Percentiles rank a stretch among this genome's conserved stretches.
These are phyloP conservation scores for Ophiocordyceps sinensis DNA, from an alignment of 2,329 filamentous ascomycete genomes.

Conservation along the genomic window DNA sequence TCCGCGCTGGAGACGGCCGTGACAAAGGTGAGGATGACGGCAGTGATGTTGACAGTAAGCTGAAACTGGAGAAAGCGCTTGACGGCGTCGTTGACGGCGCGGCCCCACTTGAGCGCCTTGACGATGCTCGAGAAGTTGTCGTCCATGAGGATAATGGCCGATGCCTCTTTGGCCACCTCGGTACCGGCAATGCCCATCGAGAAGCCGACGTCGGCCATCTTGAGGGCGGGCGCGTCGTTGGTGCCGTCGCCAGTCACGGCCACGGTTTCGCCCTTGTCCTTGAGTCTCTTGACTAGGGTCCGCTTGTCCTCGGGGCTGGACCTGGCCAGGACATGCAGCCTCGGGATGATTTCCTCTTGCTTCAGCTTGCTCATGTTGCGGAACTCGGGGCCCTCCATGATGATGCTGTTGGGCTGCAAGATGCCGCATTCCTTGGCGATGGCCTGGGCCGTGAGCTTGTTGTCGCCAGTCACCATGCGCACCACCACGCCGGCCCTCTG, in stretches of 20 bases:
- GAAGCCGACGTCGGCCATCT: slow-evolving; percentile 70
- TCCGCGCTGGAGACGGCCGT: slow-evolving; percentile 60
- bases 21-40: slow-evolving; percentile 75
- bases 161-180: slow-evolving; percentile 74
- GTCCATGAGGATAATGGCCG: slow-evolving; percentile 75
- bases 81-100: slow-evolving; percentile 62
- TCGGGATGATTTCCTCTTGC: slow-evolving; percentile 53
- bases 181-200: slow-evolving; percentile 77
- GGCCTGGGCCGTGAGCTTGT: slow-evolving; percentile 62
- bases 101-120: slow-evolving; percentile 69
- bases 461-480: slow-evolving; percentile 78
- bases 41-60: slow-evolving; percentile 82
- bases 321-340: slow-evolving; percentile 55
- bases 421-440: slow-evolving; percentile 72
- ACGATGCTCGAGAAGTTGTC: slow-evolving; percentile 82
- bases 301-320: slow-evolving; percentile 69
- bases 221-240: slow-evolving; percentile 70
- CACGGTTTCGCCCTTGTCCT: slow-evolving; percentile 61
- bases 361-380: slow-evolving; percentile 53
- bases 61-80: slow-evolving; percentile 68
- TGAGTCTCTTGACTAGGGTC: slow-evolving; percentile 55
- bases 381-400: slow-evolving; percentile 69
- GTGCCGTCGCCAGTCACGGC: slow-evolving; percentile 75
- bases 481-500: slow-evolving; percentile 66
- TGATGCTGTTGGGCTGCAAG: slow-evolving; percentile 48